Evolutionary conservation across 1,139 yeast species (phyloP).

Genomic region (Magnusiomyces sp.): DNA sequence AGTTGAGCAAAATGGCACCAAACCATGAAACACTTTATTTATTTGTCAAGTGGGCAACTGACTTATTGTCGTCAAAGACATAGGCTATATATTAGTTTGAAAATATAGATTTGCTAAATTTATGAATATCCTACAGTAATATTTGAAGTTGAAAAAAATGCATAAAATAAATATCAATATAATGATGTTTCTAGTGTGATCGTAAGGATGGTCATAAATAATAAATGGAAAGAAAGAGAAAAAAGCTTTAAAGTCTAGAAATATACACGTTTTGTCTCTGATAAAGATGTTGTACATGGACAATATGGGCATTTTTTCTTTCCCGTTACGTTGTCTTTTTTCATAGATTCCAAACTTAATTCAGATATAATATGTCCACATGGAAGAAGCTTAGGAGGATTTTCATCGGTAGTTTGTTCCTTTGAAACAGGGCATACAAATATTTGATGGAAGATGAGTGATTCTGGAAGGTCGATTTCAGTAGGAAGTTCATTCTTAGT

Average conservation of each 20-base stretch:
- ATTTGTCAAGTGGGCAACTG: no score
- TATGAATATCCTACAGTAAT: no score
- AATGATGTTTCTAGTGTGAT: no score
- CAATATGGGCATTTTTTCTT: slow-evolving; percentile 64
- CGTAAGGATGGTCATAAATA: not conserved
- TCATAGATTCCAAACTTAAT: slow-evolving; percentile 39
- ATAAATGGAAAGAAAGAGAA: not conserved
- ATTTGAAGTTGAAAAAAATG: no score
- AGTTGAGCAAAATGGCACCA: no score
- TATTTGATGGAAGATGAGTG: slow-evolving; percentile 62
- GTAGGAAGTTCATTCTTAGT: slow-evolving; percentile 51
- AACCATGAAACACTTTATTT: no score
- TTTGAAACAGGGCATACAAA: slow-evolving; percentile 88
- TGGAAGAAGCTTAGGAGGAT: slow-evolving; percentile 56
- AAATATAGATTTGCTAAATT: no score
- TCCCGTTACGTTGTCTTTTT: slow-evolving; percentile 28
- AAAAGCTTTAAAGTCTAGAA: slow-evolving; percentile 16
- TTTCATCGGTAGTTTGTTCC: slow-evolving; percentile 59
- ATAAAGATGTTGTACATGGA: slow-evolving; percentile 36
- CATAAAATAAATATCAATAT: no score
- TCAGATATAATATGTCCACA: slow-evolving; percentile 56
- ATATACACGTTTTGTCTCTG: slow-evolving; percentile 25
- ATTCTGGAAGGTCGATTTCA: slow-evolving; percentile 46
- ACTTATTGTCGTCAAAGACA: no score
- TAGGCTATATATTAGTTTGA: no score